Evolutionary conservation across 2,329 filamentous ascomycete genomes (phyloP).

Genomic region (Epichloe glyceriae): DNA sequence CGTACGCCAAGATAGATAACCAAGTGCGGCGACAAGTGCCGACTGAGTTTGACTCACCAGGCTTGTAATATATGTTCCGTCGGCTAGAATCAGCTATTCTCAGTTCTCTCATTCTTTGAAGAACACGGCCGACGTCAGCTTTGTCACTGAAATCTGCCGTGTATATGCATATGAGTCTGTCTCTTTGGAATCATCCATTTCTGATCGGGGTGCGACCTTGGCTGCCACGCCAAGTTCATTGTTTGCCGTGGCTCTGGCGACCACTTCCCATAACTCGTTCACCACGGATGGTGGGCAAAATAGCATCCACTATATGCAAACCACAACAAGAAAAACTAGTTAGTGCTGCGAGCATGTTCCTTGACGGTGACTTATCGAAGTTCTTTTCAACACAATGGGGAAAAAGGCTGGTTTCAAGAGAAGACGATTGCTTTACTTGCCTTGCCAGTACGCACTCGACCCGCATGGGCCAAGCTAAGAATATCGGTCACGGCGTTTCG

Average conservation of each 20-base stretch:
- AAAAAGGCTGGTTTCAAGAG: not conserved
- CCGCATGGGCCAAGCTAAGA: slow-evolving; percentile 44
- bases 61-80: slow-evolving; percentile 63
- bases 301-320: slow-evolving; percentile 53
- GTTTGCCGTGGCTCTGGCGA: slow-evolving; percentile 54
- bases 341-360: not conserved
- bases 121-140: slow-evolving; percentile 55
- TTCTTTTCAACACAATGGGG: not conserved
- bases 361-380: not conserved
- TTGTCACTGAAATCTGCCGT: slow-evolving; percentile 60
- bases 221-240: slow-evolving; percentile 59
- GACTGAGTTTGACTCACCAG: slow-evolving; percentile 33
- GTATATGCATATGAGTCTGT: slow-evolving; percentile 62
- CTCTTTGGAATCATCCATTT: slow-evolving; percentile 25
- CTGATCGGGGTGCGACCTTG: slow-evolving; percentile 52
- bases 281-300: slow-evolving; percentile 45
- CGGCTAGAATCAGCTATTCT: slow-evolving; percentile 38
- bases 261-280: slow-evolving; percentile 49
- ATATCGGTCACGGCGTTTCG: slow-evolving; percentile 40
- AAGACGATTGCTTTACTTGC: slow-evolving; percentile 19
- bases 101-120: slow-evolving; percentile 47
- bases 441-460: slow-evolving; percentile 53
- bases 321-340: not conserved
- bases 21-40: not conserved
- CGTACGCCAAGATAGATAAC: not conserved